These are phyloP conservation scores for Talaromyces islandicus DNA, from an alignment of 2,329 filamentous ascomycete species.

Conservation along the genomic window DNA sequence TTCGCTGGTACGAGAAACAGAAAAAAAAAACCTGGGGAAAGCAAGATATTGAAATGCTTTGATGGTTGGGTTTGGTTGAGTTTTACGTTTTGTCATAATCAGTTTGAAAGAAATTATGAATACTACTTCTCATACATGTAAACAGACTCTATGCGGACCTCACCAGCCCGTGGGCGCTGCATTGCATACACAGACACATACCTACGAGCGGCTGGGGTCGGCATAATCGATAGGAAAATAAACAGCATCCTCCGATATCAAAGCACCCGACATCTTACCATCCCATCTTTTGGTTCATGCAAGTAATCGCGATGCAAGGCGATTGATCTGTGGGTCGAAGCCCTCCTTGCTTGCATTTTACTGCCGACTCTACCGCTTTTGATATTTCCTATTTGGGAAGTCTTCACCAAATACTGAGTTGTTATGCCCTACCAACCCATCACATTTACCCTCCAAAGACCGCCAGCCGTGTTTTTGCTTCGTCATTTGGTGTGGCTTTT, in stretches of 20 bases:
- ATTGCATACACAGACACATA: not conserved
- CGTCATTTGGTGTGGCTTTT: too few relatives aligned
- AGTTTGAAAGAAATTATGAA: too few relatives aligned
- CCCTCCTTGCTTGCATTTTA: not conserved
- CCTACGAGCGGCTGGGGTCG: not conserved
- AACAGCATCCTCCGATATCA: not conserved
- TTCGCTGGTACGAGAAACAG: too few relatives aligned
- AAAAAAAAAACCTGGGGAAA: not conserved
- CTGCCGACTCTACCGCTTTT: not conserved
- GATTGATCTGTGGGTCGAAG: not conserved
- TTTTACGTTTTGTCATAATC: not conserved
- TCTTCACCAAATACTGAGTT: not conserved
- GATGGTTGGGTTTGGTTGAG: not conserved
- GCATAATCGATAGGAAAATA: constrained; percentile 1
- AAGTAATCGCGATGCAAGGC: not conserved
- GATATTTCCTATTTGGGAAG: not conserved
- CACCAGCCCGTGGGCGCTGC: not conserved
- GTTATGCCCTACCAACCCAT: not conserved
- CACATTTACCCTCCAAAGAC: not conserved
- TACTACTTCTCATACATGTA: too few relatives aligned
- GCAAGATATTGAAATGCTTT: not conserved
- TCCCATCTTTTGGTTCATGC: not conserved
- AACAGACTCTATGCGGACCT: not conserved
- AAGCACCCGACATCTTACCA: not conserved
- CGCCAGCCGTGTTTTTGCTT: not conserved